Conservation (phyloP, 2,329 filamentous ascomycete genomes). For the Alternaria arborescens region DNA sequence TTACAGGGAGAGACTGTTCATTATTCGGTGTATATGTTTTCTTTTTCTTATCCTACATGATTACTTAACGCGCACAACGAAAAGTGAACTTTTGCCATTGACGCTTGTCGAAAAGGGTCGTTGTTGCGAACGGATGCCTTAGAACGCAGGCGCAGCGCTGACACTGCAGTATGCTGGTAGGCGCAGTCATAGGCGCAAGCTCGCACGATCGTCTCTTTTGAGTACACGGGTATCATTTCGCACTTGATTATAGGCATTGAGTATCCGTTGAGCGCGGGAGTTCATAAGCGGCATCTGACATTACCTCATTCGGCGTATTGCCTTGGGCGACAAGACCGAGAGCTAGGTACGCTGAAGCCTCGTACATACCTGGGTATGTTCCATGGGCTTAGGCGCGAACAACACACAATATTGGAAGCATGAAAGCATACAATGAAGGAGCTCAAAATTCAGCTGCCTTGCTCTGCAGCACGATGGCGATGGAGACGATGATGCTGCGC, state of each 20-base stretch:
- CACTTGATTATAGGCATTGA: neutral
- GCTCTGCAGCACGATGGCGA: neutral
- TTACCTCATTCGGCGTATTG: neutral
- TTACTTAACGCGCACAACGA: neutral
- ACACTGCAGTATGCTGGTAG: neutral
- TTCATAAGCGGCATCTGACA: neutral
- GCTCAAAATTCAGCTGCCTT: neutral
- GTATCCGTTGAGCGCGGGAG: neutral
- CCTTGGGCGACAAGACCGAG: neutral
- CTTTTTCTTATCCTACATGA: neutral
- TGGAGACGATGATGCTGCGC: slow-evolving; percentile 3
- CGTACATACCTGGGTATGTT: neutral
- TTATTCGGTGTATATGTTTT: neutral
- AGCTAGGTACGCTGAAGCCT: neutral
- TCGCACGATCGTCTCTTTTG: neutral
- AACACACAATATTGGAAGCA: neutral
- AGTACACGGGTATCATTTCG: neutral
- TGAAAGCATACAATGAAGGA: neutral
- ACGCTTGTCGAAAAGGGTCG: neutral
- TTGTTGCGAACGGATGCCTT: neutral
- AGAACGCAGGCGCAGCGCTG: neutral
- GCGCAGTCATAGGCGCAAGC: neutral
- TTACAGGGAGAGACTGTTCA: neutral
- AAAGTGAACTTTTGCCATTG: neutral
- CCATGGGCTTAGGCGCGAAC: neutral